Percentiles rank a stretch among this genome's conserved stretches.
Evolutionary conservation across 2,329 filamentous ascomycete genomes (phyloP).

Genomic region (Teratosphaeria nubilosa): DNA sequence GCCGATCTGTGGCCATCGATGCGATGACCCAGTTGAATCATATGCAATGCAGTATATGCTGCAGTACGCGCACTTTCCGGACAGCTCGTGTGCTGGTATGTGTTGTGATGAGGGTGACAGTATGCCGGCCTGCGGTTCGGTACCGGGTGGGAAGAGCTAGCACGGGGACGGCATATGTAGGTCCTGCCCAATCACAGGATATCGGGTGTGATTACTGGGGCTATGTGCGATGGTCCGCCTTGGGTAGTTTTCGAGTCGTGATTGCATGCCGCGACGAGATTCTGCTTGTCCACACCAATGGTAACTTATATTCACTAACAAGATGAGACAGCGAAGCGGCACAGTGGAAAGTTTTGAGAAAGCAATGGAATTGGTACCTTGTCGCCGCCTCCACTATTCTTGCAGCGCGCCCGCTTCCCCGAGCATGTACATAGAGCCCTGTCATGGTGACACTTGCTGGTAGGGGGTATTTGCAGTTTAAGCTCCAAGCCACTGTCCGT

Average conservation of each 20-base stretch:
- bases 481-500: background rate
- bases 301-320: background rate
- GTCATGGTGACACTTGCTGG: background rate
- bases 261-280: no score
- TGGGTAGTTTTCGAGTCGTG: no score
- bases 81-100: background rate
- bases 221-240: no score
- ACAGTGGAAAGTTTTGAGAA: background rate
- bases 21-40: background rate
- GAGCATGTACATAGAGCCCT: background rate
- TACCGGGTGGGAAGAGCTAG: no score
- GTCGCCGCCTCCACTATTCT: background rate
- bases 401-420: background rate
- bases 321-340: background rate
- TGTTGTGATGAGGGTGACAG: background rate
- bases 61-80: background rate
- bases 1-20: conserved; percentile 13
- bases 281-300: background rate
- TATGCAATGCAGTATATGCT: background rate
- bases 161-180: no score
- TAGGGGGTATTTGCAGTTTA: background rate
- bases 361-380: background rate
- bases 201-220: no score
- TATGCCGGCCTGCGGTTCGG: no score
- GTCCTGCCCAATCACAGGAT: no score